A percentile compares a stretch with the other conserved stretches of the same genome.
These are phyloP conservation scores for Dioscorea zingiberensis DNA, from an alignment of 106 monocot species.

Conservation along the genomic window DNA sequence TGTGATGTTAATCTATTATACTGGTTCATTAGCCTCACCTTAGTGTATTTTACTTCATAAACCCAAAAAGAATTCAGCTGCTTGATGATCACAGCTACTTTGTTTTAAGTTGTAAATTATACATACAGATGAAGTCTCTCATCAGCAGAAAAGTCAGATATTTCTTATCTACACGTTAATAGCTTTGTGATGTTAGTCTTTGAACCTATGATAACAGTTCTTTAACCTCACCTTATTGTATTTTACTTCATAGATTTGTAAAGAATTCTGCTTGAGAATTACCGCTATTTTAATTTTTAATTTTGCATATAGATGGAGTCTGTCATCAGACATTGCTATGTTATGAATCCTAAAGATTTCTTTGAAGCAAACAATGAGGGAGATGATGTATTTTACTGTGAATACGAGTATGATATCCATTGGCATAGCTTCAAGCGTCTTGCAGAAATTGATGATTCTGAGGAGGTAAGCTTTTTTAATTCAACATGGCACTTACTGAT, in stretches of 20 bases:
- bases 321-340: slow-evolving; percentile 78
- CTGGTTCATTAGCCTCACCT: too few species aligned
- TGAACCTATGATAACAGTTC: background rate
- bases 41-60: too few species aligned
- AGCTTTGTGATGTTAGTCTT: too few species aligned
- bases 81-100: too few species aligned
- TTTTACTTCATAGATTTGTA: too few species aligned
- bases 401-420: slow-evolving; percentile 92
- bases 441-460: slow-evolving; percentile 40
- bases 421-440: slow-evolving; percentile 93
- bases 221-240: background rate
- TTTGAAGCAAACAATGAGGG: slow-evolving; percentile 67
- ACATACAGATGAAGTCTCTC: too few species aligned
- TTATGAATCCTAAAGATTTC: slow-evolving; percentile 82
- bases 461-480: slow-evolving; percentile 24
- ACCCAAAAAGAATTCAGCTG: too few species aligned
- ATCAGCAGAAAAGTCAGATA: too few species aligned
- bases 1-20: too few species aligned
- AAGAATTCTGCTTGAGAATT: too few species aligned
- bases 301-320: slow-evolving; percentile 67
- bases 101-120: too few species aligned
- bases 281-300: slow-evolving; percentile 1
- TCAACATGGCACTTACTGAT: background rate
- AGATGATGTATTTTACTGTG: slow-evolving; percentile 97
- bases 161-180: too few species aligned